These are phyloP conservation scores for Durusdinium trenchii DNA, from an alignment of 73 alveolate genomes.

Conservation along the genomic window DNA sequence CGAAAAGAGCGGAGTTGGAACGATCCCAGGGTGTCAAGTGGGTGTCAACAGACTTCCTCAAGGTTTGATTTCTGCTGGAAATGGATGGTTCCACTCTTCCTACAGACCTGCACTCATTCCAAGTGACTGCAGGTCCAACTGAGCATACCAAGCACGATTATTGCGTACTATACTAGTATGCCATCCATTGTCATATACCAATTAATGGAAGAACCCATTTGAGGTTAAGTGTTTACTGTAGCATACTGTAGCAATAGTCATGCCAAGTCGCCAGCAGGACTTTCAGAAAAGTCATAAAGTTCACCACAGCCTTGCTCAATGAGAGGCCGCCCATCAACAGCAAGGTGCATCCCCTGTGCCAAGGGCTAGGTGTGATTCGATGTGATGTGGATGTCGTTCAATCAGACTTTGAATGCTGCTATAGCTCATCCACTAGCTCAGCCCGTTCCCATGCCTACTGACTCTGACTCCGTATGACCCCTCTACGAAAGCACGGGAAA, in stretches of 20 bases:
- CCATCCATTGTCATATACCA: neutral
- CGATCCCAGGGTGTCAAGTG: neutral
- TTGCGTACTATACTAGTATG: neutral
- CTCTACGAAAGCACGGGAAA: too few relatives aligned
- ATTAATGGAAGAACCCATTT: neutral
- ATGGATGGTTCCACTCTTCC: too few relatives aligned
- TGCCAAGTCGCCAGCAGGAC: constrained; percentile 50
- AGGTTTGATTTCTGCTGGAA: neutral
- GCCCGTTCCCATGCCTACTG: too few relatives aligned
- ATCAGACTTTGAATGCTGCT: too few relatives aligned
- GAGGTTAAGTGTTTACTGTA: neutral
- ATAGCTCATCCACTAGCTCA: too few relatives aligned
- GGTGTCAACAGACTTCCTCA: neutral
- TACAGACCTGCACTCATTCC: neutral
- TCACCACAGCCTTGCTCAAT: constrained; percentile 78
- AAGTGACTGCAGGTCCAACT: neutral
- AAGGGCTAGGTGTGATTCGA: neutral
- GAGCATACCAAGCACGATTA: neutral
- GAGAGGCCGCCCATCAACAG: constrained; percentile 91
- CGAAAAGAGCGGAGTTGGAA: neutral
- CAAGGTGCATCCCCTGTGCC: constrained; percentile 65
- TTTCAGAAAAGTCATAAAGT: constrained; percentile 46
- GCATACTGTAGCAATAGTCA: neutral
- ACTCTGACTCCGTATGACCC: too few relatives aligned
- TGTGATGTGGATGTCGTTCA: too few relatives aligned